A percentile compares a stretch with the other conserved stretches of the same genome.
Conservation (phyloP, 441 rosid species). For the Gossypium aridum region DNA sequence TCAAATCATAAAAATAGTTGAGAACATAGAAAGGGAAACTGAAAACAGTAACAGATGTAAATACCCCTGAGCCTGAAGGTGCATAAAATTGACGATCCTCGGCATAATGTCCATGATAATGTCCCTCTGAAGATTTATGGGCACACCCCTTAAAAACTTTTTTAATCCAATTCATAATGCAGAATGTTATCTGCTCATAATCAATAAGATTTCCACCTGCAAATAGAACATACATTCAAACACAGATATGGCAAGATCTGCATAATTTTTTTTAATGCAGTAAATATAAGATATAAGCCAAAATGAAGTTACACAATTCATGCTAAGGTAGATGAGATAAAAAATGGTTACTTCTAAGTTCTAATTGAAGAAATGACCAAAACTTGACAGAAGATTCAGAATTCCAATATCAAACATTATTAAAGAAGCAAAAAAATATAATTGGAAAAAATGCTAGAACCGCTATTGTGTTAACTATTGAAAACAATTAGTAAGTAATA, state of each 20-base stretch:
- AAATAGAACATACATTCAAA: slow-evolving; percentile 11
- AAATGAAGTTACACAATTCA: neutral
- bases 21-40: slow-evolving; percentile 1
- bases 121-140: slow-evolving; percentile 47
- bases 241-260: neutral
- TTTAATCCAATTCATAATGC: slow-evolving; percentile 77
- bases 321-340: neutral
- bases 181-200: slow-evolving; percentile 44
- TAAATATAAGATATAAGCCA: neutral
- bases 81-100: slow-evolving; percentile 35
- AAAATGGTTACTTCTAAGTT: neutral
- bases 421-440: neutral
- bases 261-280: neutral
- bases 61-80: slow-evolving; percentile 71
- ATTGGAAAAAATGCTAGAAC: neutral
- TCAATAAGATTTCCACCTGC: slow-evolving; percentile 37
- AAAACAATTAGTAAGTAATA: neutral
- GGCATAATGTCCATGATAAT: slow-evolving; percentile 37
- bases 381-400: neutral
- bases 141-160: slow-evolving; percentile 77
- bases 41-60: neutral
- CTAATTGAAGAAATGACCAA: neutral
- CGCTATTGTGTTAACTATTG: neutral
- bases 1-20: neutral
- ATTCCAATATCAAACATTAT: neutral